Evolutionary conservation across 2,329 filamentous ascomycete species (phyloP).

Genomic region (Epichloe sp.): DNA sequence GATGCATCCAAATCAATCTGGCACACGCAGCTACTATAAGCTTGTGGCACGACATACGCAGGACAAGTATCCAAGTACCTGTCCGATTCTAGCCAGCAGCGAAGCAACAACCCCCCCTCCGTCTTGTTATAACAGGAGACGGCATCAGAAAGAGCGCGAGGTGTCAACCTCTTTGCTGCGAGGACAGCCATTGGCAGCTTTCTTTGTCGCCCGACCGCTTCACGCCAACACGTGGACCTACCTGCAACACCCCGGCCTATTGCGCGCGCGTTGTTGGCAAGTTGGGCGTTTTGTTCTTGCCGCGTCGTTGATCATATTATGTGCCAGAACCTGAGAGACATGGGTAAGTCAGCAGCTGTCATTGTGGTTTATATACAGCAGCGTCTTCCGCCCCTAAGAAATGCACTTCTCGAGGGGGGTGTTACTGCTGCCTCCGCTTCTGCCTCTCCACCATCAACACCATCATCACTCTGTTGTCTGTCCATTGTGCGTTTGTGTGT

Average conservation of each 20-base stretch:
- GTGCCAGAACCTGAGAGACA: no score
- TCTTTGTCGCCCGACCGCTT: constrained; percentile 3
- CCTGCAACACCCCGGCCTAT: neutral
- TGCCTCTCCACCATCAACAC: neutral
- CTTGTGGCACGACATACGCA: neutral
- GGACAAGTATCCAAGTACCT: neutral
- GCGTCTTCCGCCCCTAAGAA: neutral
- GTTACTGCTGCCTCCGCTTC: neutral
- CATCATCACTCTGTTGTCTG: neutral
- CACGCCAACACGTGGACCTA: constrained; percentile 5
- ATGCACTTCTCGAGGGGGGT: neutral
- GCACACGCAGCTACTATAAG: neutral
- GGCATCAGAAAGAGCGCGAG: neutral
- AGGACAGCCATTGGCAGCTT: neutral
- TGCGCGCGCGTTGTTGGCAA: neutral
- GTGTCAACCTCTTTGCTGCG: neutral
- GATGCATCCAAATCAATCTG: neutral
- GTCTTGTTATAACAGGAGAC: neutral
- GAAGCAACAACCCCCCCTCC: neutral
- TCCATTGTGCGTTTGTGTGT: neutral
- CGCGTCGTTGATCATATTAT: neutral
- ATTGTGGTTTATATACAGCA: neutral
- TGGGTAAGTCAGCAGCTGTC: neutral
- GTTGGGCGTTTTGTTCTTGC: constrained; percentile 1
- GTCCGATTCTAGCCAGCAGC: neutral